Evolutionary conservation across 768 basidiomycete species (phyloP), one percentile per base, ranked within the genome.

Genomic region (Coprinopsis strossmayeri): DNA sequence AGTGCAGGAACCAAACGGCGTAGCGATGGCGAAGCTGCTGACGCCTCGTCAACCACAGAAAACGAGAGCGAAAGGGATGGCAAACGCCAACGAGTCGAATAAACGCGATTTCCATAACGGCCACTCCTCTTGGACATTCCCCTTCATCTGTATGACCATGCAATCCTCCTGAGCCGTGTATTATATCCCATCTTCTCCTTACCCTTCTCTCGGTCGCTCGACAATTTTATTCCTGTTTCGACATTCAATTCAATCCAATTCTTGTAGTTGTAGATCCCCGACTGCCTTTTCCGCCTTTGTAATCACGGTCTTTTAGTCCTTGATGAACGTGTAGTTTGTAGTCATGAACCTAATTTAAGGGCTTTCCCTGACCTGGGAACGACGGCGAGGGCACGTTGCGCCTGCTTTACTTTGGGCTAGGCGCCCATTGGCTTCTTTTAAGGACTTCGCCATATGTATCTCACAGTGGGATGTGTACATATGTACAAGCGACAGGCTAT

Each of bases 31-130:
- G 52, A 68, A 66, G 57, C 62, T 67, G 40, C 64, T 61, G 51
- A 61, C 64, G 49, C 58, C 69, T 26, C 56, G 0, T 52, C 51
- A 3, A 53, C 41, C 21, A 59, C 40, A 18, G 57, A 53, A 35
- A 57, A 52, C 20, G 62, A 62, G 24, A 62, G 57, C 23, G 63
- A 55, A 26, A 58, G 67, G 37, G 69, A 71, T 41, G 65, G 64
- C 20, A 70, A 74, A 59, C 65, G 71, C 46, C 66, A 65, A 53
- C 64, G 70, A 57, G 69, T 69, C 11, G 74, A 75, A 41, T 76
- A 42, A 49, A 13, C 24, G 37, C n/a, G 38, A 7, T 23, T 34
- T 23, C 48, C 30, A 28, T 26, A 45, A 21, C 17, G 23, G 20
- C 35, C 4, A 41, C 51, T 17, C 41, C 34, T 23, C 13, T 42